Evolutionary conservation across 345 rosid species (phyloP), one percentile per base, ranked within the genome.

Genomic region (Lagerstroemia speciosa): DNA sequence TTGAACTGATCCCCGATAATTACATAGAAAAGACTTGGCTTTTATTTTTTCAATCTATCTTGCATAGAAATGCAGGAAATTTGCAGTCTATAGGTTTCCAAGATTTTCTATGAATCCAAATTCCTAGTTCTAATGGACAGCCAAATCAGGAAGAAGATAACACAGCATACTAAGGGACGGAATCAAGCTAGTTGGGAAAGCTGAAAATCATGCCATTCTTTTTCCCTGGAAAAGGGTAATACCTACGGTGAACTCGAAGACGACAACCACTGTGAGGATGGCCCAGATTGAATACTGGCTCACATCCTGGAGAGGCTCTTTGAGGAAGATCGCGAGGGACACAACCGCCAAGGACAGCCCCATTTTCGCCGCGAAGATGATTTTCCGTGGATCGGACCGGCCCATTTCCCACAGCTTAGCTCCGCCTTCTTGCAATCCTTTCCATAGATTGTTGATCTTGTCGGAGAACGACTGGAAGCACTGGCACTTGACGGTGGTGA

Each of bases 161-260:
- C 38, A 36, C 38, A 36, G 38, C 38, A 36, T 36, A 9, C 5
- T 36, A 0, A 36, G 5, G 8, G 38, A 36, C 2, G 38, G 38
- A 36, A 36, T 5, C 60, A 26, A 53, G 60, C 12, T 53, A 53
- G 60, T 26, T 53, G 60, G 5, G 3, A 48, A 48, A 48, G 16
- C 24, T 19, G 55, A 53, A 8, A 19, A 30, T 29, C 31, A 10
- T 53, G 8, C 29, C 7, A 10, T 58, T 24, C 6, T 58, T 27
- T 27, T 30, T 20, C 26, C 63, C 12, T 17, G 63, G 62, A 27
- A 58, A 27, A 27, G 15, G 27, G 10, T 1, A 27, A 53, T 78
- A 91, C 97, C 94, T 68, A 89, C 83, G 74, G 85, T 86, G 82
- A 77, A 92, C 71, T 92, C 98, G 67, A 92, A 92, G 68, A 92